phyloP scores from a whole-genome alignment of 139 green algal species.

The Coccomyxa sp. region DNA sequence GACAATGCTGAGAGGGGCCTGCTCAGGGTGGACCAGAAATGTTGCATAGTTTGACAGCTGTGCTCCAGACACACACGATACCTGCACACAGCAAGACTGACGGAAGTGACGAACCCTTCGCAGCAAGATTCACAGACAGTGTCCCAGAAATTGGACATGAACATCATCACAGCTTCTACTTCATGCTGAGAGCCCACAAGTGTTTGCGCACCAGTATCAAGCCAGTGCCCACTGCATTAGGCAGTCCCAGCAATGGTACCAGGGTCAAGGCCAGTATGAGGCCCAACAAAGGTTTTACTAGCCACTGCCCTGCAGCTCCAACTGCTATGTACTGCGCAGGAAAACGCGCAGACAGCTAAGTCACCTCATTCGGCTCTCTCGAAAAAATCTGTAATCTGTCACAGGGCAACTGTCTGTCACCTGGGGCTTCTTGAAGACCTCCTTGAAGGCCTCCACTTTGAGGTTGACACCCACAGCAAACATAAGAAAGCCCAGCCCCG shows the following conservation, averaged over 20 bases:
- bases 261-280: constrained; percentile 13
- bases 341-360: background rate
- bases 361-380: too few relatives aligned
- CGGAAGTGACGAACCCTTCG: background rate
- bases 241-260: constrained; percentile 4
- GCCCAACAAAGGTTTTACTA: constrained; percentile 30
- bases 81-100: constrained; percentile 9
- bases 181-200: background rate
- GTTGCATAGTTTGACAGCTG: constrained; percentile 45
- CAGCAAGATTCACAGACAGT: background rate
- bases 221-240: constrained; percentile 20
- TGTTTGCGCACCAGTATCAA: constrained; percentile 20
- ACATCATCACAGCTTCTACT: background rate
- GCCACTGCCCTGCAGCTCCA: constrained; percentile 20
- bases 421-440: constrained; percentile 15
- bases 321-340: constrained; percentile 10
- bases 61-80: constrained; percentile 31
- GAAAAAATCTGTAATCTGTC: too few relatives aligned
- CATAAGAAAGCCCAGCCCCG: constrained; percentile 33
- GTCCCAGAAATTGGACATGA: background rate
- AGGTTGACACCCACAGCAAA: constrained; percentile 40
- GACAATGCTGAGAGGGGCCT: constrained; percentile 30
- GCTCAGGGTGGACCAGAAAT: constrained; percentile 18
- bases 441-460: constrained; percentile 12
- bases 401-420: background rate